Percentiles rank a stretch among this genome's conserved stretches.
Evolutionary conservation across 2,329 filamentous ascomycete genomes (phyloP).

Genomic region (Neonectria faginata): DNA sequence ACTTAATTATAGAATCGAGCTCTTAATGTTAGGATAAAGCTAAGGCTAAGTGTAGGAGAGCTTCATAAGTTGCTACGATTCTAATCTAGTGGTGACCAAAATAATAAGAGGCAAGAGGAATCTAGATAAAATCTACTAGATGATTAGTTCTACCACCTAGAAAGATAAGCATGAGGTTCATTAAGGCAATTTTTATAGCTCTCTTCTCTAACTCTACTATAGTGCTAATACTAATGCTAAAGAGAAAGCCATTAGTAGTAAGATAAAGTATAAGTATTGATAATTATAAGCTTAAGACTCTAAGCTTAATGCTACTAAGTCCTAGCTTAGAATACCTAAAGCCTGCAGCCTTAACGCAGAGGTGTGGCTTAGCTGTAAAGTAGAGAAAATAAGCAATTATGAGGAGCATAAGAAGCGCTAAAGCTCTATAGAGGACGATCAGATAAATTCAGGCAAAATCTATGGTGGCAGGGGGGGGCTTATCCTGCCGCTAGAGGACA

Average conservation of each 20-base stretch:
- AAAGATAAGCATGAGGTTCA: constrained; percentile 11
- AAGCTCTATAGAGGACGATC: background rate
- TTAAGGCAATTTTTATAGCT: background rate
- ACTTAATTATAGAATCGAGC: background rate
- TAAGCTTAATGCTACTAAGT: background rate
- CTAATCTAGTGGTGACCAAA: constrained; percentile 1
- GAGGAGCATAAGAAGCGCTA: background rate
- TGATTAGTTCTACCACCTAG: constrained; percentile 8
- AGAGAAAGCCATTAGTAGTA: constrained; percentile 5
- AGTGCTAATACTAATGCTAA: background rate
- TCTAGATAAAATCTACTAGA: background rate
- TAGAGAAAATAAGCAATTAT: background rate
- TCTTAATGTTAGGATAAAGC: background rate
- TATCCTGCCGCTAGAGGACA: background rate
- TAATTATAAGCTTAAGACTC: constrained; percentile 4
- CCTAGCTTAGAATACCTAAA: constrained; percentile 11
- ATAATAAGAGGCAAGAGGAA: constrained; percentile 8
- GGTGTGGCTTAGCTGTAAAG: background rate
- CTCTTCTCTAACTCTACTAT: constrained; percentile 1
- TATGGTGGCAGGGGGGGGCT: background rate
- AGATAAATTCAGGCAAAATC: constrained; percentile 12
- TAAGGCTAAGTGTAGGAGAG: constrained; percentile 1
- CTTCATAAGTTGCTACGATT: background rate
- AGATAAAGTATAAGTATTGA: constrained; percentile 9
- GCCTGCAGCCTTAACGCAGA: background rate